Evolutionary conservation across 148 eudicot species (phyloP).

Genomic region (Agrostemma githago): DNA sequence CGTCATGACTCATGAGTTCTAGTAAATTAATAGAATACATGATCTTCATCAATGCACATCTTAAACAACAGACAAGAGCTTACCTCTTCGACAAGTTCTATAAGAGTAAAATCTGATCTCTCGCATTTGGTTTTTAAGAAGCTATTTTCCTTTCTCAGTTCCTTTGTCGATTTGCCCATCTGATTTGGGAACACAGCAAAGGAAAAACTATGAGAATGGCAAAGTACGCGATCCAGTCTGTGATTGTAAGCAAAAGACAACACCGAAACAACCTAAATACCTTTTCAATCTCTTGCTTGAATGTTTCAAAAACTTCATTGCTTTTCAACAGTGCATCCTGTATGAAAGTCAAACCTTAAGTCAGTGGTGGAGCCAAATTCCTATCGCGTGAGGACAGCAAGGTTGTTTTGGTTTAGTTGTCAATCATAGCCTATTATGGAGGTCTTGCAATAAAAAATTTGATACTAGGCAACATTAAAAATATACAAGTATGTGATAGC

Average conservation of each 20-base stretch:
- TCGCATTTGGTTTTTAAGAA: slow-evolving; percentile 86
- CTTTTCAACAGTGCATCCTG: slow-evolving; percentile 97
- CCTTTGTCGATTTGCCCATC: slow-evolving; percentile 90
- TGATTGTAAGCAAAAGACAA: background rate
- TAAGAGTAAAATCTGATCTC: slow-evolving; percentile 73
- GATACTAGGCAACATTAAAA: background rate
- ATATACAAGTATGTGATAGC: background rate
- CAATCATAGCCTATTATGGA: background rate
- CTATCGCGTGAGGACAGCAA: background rate
- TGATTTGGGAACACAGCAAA: slow-evolving; percentile 28
- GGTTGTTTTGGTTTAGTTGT: background rate
- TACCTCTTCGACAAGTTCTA: slow-evolving; percentile 93
- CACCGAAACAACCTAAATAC: slow-evolving; percentile 30
- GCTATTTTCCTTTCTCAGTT: slow-evolving; percentile 78
- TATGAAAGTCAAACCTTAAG: slow-evolving; percentile 9
- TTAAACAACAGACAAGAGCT: slow-evolving; percentile 11
- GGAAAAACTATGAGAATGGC: slow-evolving; percentile 3
- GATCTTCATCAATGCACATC: background rate
- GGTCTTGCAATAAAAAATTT: too few relatives aligned
- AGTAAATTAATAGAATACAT: too few relatives aligned
- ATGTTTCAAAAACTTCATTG: slow-evolving; percentile 94
- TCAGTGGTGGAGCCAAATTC: background rate
- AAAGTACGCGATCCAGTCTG: background rate
- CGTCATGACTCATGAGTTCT: background rate
- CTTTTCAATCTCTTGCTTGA: slow-evolving; percentile 95